A percentile compares a stretch with the other conserved stretches of the same genome.
Evolutionary conservation across 495 filamentous ascomycete genomes (phyloP).

Genomic region (Penicillium tannophilum): DNA sequence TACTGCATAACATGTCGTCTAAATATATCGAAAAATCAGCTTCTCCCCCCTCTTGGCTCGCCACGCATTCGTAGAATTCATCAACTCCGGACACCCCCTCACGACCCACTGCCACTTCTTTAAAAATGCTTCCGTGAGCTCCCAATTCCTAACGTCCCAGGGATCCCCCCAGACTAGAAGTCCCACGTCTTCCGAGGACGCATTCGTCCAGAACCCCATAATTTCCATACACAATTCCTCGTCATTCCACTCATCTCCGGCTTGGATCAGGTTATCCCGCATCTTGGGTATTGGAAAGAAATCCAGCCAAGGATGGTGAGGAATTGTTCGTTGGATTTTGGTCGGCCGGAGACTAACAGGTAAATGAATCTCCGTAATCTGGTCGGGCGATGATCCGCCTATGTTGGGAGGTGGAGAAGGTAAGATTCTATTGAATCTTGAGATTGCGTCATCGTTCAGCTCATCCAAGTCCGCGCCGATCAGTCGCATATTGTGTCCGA

Average conservation of each 20-base stretch:
- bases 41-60: constrained; percentile 50
- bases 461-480: constrained; percentile 23
- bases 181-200: constrained; percentile 34
- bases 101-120: constrained; percentile 55
- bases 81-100: constrained; percentile 49
- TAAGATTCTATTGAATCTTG: constrained; percentile 27
- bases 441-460: constrained; percentile 39
- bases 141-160: constrained; percentile 49
- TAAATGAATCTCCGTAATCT: constrained; percentile 15
- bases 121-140: constrained; percentile 51
- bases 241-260: constrained; percentile 43
- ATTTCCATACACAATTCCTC: constrained; percentile 51
- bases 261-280: constrained; percentile 52
- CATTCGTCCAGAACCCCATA: constrained; percentile 44
- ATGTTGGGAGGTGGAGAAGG: background rate
- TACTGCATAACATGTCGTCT: background rate
- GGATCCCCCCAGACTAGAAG: constrained; percentile 57
- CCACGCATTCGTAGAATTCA: constrained; percentile 54
- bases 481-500: constrained; percentile 19
- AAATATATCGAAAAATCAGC: constrained; percentile 46
- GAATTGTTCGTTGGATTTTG: constrained; percentile 37
- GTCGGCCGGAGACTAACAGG: constrained; percentile 52
- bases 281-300: constrained; percentile 53
- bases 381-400: background rate
- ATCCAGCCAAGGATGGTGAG: constrained; percentile 57